A percentile compares a stretch with the other conserved stretches of the same genome.
Conservation (phyloP, 1,139 yeast genomes). For the Protomyces macrosporus region DNA sequence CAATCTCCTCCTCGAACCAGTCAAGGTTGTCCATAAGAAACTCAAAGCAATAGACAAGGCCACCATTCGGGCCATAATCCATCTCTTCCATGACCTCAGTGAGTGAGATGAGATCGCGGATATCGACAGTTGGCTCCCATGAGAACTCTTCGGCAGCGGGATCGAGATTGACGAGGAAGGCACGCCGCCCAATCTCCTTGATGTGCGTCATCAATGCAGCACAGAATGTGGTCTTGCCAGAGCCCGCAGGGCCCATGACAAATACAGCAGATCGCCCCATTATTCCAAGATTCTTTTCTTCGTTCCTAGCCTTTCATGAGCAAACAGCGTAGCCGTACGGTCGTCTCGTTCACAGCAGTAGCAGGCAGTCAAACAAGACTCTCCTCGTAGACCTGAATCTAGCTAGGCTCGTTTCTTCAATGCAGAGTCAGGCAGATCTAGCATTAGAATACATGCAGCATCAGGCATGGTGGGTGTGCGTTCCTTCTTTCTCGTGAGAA, state of each 20-base stretch:
- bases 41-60: conserved; percentile 88
- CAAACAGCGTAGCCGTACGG: not conserved
- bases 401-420: no score
- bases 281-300: not conserved
- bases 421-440: no score
- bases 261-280: conserved; percentile 97
- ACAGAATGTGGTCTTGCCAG: conserved; percentile 90
- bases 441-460: no score
- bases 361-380: no score
- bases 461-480: no score
- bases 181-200: conserved; percentile 85
- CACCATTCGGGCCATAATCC: conserved; percentile 89
- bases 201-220: conserved; percentile 79
- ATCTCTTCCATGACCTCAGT: conserved; percentile 88
- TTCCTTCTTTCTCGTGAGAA: not conserved
- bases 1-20: conserved; percentile 75
- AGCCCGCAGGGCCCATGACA: conserved; percentile 97
- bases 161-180: conserved; percentile 89
- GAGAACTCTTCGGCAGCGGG: conserved; percentile 96
- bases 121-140: conserved; percentile 87
- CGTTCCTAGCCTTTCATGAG: not conserved
- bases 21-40: conserved; percentile 75
- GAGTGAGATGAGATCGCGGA: conserved; percentile 75
- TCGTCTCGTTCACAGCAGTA: not conserved
- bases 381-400: no score